These are phyloP conservation scores for Fusarium sp. DNA, from an alignment of 2,329 filamentous ascomycete genomes.

Conservation along the genomic window DNA sequence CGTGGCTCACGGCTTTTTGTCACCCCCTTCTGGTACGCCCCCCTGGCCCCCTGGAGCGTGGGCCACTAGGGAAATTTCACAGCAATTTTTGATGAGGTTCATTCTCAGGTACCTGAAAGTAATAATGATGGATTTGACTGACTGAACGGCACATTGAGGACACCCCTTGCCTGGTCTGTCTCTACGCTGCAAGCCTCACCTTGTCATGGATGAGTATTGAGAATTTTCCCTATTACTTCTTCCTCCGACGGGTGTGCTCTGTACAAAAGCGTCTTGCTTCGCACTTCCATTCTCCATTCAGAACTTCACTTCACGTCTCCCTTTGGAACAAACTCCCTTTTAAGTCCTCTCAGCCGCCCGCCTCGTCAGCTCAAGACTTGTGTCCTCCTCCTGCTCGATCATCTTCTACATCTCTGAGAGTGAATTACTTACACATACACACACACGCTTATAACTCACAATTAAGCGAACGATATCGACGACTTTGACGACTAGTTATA, in stretches of 20 bases:
- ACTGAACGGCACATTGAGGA: slow-evolving; percentile 9
- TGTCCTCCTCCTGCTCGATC: slow-evolving; percentile 1
- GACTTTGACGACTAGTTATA: slow-evolving; percentile 15
- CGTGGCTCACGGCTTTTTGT: slow-evolving; percentile 33
- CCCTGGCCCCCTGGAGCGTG: slow-evolving; percentile 9
- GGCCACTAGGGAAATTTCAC: slow-evolving; percentile 31
- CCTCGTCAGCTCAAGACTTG: background rate
- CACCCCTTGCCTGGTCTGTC: slow-evolving; percentile 24
- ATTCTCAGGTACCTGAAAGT: slow-evolving; percentile 23
- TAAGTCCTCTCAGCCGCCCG: slow-evolving; percentile 15
- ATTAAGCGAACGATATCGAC: slow-evolving; percentile 31
- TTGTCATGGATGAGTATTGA: slow-evolving; percentile 14
- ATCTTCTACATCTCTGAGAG: slow-evolving; percentile 11
- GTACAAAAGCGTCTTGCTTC: slow-evolving; percentile 42
- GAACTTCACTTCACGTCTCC: slow-evolving; percentile 35
- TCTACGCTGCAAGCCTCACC: slow-evolving; percentile 19
- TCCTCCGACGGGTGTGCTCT: slow-evolving; percentile 14
- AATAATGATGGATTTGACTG: slow-evolving; percentile 20
- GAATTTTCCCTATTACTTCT: slow-evolving; percentile 29
- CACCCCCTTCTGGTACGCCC: slow-evolving; percentile 24
- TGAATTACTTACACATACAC: slow-evolving; percentile 37
- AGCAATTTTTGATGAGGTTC: slow-evolving; percentile 38
- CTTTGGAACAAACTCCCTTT: slow-evolving; percentile 29
- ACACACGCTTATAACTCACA: background rate
- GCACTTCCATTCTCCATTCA: slow-evolving; percentile 33